phyloP scores from a whole-genome alignment of 2,329 filamentous ascomycete genomes.

The Helicocarpus griseus region DNA sequence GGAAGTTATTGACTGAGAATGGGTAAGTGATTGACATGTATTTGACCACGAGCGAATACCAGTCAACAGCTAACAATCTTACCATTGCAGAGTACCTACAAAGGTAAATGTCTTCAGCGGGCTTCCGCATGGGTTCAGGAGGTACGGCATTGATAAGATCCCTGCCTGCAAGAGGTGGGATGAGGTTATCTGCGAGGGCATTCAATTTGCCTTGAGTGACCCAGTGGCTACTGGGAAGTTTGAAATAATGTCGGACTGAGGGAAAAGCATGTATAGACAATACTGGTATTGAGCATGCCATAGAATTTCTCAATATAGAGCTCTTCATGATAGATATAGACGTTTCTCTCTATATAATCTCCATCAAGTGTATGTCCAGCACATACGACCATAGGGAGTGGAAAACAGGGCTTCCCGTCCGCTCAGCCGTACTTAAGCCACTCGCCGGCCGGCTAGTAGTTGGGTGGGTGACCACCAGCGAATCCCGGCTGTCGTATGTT shows the following conservation, averaged over 20 bases:
- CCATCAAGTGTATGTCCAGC: no score
- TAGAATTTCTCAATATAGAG: no score
- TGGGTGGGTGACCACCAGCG: no score
- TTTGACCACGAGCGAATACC: background rate
- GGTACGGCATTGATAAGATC: constrained; percentile 17
- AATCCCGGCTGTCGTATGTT: no score
- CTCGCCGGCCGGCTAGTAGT: no score
- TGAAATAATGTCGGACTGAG: constrained; percentile 12
- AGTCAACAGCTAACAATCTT: background rate
- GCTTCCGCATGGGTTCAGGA: constrained; percentile 44
- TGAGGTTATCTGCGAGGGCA: constrained; percentile 20
- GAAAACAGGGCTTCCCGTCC: no score
- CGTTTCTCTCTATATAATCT: no score
- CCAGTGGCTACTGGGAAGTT: constrained; percentile 14
- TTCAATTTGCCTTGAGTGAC: constrained; percentile 18
- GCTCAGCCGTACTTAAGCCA: no score
- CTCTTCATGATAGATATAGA: no score
- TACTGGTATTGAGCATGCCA: no score
- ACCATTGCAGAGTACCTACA: constrained; percentile 39
- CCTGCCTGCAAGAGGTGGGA: constrained; percentile 22
- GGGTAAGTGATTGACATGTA: constrained; percentile 24
- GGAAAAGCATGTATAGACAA: no score
- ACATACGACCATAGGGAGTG: no score
- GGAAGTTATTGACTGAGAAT: constrained; percentile 33
- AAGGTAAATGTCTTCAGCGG: constrained; percentile 42